Conservation (phyloP, 768 basidiomycete genomes). For the Obba rivulosa region DNA sequence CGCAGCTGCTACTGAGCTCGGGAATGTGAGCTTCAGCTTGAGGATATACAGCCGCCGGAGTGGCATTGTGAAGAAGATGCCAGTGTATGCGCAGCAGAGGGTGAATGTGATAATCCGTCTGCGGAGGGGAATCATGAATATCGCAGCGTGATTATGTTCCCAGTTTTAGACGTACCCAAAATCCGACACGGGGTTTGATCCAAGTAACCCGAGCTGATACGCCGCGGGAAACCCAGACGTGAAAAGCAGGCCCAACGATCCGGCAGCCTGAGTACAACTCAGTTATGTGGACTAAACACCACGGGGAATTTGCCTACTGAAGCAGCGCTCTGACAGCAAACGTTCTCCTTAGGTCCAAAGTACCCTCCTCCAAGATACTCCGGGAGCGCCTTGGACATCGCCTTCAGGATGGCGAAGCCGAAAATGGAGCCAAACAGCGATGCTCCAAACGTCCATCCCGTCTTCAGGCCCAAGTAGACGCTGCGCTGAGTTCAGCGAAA, state of each 20-base stretch:
- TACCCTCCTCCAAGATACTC: conserved; percentile 15
- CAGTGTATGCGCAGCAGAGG: conserved; percentile 16
- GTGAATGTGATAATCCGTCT: conserved; percentile 19
- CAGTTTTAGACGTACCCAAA: conserved; percentile 16
- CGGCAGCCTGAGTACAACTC: conserved; percentile 11
- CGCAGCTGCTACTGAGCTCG: conserved; percentile 17
- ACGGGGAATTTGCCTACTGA: conserved; percentile 5
- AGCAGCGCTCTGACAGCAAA: conserved; percentile 18
- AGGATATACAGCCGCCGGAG: conserved; percentile 19
- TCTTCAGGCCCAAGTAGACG: conserved; percentile 17
- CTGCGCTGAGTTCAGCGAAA: not conserved
- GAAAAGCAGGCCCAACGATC: conserved; percentile 16
- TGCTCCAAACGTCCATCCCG: conserved; percentile 18
- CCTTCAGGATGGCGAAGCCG: conserved; percentile 18
- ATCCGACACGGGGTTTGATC: conserved; percentile 9
- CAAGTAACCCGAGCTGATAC: conserved; percentile 16
- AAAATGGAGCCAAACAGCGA: conserved; percentile 19
- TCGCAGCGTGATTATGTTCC: too few relatives aligned
- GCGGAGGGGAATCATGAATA: too few relatives aligned
- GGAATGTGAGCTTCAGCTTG: conserved; percentile 19
- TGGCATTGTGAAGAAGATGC: conserved; percentile 22
- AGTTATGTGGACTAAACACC: not conserved
- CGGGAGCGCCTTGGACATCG: conserved; percentile 12
- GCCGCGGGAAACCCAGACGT: conserved; percentile 18
- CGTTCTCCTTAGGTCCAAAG: conserved; percentile 20